A percentile compares a stretch with the other conserved stretches of the same genome.
phyloP scores from a whole-genome alignment of 768 basidiomycete species.

The Exidia glandulosa region DNA sequence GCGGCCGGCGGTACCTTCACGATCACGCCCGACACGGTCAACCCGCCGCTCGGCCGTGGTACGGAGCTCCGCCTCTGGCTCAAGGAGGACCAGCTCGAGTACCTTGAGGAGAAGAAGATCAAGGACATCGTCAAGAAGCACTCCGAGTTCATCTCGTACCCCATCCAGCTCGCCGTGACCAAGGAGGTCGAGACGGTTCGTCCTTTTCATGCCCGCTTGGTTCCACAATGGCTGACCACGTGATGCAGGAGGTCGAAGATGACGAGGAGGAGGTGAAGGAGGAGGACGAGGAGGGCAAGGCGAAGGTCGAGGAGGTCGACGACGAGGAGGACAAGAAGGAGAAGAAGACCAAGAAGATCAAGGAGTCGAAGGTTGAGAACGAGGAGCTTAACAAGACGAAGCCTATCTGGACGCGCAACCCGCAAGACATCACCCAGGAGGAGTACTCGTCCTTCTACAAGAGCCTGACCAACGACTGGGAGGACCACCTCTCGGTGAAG shows the following conservation, averaged over 20 bases:
- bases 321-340: slow-evolving; percentile 76
- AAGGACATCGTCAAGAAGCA: slow-evolving; percentile 99
- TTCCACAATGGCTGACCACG: slow-evolving; percentile 13
- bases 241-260: slow-evolving; percentile 73
- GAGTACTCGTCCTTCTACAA: slow-evolving; percentile 98
- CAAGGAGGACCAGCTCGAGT: slow-evolving; percentile 98
- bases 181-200: slow-evolving; percentile 98
- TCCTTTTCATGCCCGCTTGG: slow-evolving; percentile 4
- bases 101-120: slow-evolving; percentile 98
- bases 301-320: slow-evolving; percentile 68
- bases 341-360: slow-evolving; percentile 91
- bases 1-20: slow-evolving; percentile 99
- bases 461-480: slow-evolving; percentile 99
- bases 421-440: slow-evolving; percentile 81
- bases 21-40: slow-evolving; percentile 86
- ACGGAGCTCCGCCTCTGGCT: slow-evolving; percentile 84
- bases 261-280: slow-evolving; percentile 70
- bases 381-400: slow-evolving; percentile 99
- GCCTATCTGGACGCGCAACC: slow-evolving; percentile 99
- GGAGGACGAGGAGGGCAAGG: slow-evolving; percentile 58
- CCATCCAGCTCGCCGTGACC: slow-evolving; percentile 94
- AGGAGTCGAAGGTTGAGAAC: slow-evolving; percentile 75
- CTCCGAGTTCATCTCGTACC: slow-evolving; percentile 99
- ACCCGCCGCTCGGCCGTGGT: slow-evolving; percentile 87
- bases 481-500: slow-evolving; percentile 98